A percentile compares a stretch with the other conserved stretches of the same genome.
Evolutionary conservation across 345 rosid species (phyloP).

Genomic region (Eucalyptus sp.): DNA sequence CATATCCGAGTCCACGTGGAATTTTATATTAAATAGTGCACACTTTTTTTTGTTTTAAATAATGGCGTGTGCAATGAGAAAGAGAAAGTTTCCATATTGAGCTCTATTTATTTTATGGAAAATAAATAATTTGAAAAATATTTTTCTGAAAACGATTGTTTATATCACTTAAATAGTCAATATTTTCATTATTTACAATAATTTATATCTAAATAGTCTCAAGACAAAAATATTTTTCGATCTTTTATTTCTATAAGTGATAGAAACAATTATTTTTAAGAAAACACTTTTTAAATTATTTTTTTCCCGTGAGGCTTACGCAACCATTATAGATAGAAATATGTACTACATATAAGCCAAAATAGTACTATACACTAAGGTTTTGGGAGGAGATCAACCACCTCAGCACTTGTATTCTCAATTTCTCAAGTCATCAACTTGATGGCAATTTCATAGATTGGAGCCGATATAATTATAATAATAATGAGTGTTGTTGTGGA

Average conservation of each 20-base stretch:
- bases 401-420: not conserved
- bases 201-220: too few species aligned
- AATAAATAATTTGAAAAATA: too few species aligned
- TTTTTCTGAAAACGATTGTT: too few species aligned
- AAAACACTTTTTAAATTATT: too few species aligned
- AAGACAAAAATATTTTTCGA: too few species aligned
- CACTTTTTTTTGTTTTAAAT: fast-evolving
- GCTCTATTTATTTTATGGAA: too few species aligned
- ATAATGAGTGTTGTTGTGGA: not conserved
- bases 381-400: not conserved
- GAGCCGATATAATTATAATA: not conserved
- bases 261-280: too few species aligned
- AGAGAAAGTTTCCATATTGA: not conserved
- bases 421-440: not conserved
- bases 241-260: too few species aligned
- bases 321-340: not conserved
- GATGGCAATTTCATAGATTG: not conserved
- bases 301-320: too few species aligned
- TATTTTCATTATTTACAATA: too few species aligned
- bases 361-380: not conserved
- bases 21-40: not conserved
- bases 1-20: not conserved
- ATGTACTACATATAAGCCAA: not conserved
- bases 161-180: too few species aligned
- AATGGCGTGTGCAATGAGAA: not conserved